A percentile compares a stretch with the other conserved stretches of the same genome.
Evolutionary conservation across 352 stramenopile genomes (phyloP).

Genomic region (Globisporangium megalacanthum): DNA sequence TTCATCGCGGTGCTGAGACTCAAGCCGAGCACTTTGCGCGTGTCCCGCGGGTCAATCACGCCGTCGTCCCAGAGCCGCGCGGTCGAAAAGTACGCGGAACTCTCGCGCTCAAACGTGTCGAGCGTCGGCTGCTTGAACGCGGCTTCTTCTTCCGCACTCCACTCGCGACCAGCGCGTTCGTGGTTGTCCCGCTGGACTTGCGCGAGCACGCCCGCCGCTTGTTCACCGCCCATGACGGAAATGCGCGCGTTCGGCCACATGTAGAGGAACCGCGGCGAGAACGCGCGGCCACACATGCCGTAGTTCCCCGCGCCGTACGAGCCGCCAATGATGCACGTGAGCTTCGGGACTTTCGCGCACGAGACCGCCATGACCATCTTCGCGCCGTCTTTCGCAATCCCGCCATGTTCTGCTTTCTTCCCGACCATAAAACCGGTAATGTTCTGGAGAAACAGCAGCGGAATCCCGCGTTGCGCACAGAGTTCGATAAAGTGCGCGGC

Average conservation of each 20-base stretch:
- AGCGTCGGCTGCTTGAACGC: slow-evolving; percentile 94
- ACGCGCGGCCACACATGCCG: slow-evolving; percentile 82
- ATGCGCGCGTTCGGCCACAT: slow-evolving; percentile 98
- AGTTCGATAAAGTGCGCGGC: slow-evolving; percentile 97
- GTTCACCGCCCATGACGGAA: slow-evolving; percentile 96
- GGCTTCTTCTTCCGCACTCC: slow-evolving; percentile 80
- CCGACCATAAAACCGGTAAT: no score
- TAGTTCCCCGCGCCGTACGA: slow-evolving; percentile 90
- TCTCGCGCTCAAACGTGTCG: slow-evolving; percentile 91
- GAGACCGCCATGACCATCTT: slow-evolving; percentile 96
- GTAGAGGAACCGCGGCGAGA: slow-evolving; percentile 95
- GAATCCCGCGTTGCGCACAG: slow-evolving; percentile 94
- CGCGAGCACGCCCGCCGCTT: slow-evolving; percentile 95
- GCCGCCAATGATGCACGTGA: slow-evolving; percentile 92
- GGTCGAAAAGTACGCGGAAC: slow-evolving; percentile 93
- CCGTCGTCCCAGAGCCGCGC: slow-evolving; percentile 98
- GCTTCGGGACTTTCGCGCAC: slow-evolving; percentile 95
- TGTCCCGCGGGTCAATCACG: slow-evolving; percentile 96
- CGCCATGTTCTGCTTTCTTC: no score
- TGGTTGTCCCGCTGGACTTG: slow-evolving; percentile 92
- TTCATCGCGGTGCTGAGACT: slow-evolving; percentile 74
- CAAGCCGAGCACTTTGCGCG: slow-evolving; percentile 34
- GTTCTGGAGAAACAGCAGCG: slow-evolving; percentile 95
- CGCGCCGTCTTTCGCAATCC: slow-evolving; percentile 89
- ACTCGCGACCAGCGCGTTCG: slow-evolving; percentile 58